Evolutionary conservation across 202 grass and related monocot genomes (phyloP), one percentile per base, ranked within the genome.

Genomic region (Dendrocalamus latiflorus): DNA sequence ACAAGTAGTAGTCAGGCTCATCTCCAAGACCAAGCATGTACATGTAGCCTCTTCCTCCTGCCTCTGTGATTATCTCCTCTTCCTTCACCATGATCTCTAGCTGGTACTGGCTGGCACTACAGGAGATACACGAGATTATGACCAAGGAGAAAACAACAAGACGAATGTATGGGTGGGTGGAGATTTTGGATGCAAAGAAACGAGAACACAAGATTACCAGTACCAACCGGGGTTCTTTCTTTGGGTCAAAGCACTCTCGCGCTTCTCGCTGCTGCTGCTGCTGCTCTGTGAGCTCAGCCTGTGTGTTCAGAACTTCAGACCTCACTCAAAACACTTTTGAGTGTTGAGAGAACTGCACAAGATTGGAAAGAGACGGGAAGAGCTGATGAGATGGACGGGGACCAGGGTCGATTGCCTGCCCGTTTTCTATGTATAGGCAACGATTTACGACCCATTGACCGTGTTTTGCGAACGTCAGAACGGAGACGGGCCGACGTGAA

Each of bases 71-170:
- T 56, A 77, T 49, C 62, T 76, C 77, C 57, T 85, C 87, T 42
- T 85, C 82, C 77, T 85, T 89, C 82, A 89, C 83, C 83, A 90
- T 89, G 84, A 83, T 78, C 34, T 8, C 67, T 25, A n/a, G 73
- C 6, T 6, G 43, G 51, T 14, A 5, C 66, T n/a, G 1, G 2
- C 38, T n/a, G 1, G 4, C 56, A 42, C 83, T 25, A 76, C 60
- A 72, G 42, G 10, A 65, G 17, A 24, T 15, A 42, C 42, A 12
- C 58, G n/a, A 17, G 13, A 9, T 73, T 48, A 64, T n/a, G 39
- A 88, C 8, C 64, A 48, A 75, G 44, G 9, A 38, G 1, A 30
- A 12, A 42, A 12, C 18, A 45, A 17, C 4, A 47, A 53, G 59
- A 21, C 18, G 6, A 5, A 8, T 47, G 41, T 69, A 63, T 53